A percentile compares a stretch with the other conserved stretches of the same genome.
Conservation (phyloP, 495 filamentous ascomycete genomes). For the Daldinia vernicosa region DNA sequence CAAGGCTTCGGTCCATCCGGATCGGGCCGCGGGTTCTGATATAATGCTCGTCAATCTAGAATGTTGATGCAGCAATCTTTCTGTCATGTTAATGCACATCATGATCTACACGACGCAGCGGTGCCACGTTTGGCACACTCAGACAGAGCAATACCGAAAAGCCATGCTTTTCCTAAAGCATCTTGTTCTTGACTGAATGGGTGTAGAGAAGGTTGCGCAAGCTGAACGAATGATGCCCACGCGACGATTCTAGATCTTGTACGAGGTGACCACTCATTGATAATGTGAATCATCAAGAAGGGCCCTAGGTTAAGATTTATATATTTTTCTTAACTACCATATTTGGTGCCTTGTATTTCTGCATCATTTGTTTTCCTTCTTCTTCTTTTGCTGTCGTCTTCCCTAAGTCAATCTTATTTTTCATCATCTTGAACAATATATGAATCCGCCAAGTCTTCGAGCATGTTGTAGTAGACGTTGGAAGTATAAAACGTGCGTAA, state of each 20-base stretch:
- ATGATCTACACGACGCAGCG: conserved; percentile 42
- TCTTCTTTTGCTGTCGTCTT: not conserved
- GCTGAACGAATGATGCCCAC: conserved; percentile 29
- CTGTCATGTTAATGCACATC: conserved; percentile 42
- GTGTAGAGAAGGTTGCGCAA: conserved; percentile 34
- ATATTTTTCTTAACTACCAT: not conserved
- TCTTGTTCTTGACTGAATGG: conserved; percentile 20
- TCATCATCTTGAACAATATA: not conserved
- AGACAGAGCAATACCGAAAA: conserved; percentile 30
- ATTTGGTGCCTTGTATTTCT: not conserved
- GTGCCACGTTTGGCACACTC: conserved; percentile 42
- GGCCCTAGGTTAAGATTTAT: not conserved
- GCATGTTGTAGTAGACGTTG: not conserved
- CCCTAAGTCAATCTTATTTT: not conserved
- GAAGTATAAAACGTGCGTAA: conserved; percentile 13
- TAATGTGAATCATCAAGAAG: conserved; percentile 7
- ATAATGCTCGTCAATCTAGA: conserved; percentile 33
- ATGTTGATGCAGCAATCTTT: conserved; percentile 30
- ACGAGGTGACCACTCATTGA: conserved; percentile 39
- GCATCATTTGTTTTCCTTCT: not conserved
- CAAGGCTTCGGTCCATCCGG: conserved; percentile 18
- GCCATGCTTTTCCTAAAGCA: conserved; percentile 34
- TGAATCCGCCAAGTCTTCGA: not conserved
- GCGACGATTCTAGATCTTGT: conserved; percentile 43
- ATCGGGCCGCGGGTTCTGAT: conserved; percentile 34